Base-by-base conservation (phyloP, 495 filamentous ascomycete genomes). In the Penicillium malachiteum region DNA sequence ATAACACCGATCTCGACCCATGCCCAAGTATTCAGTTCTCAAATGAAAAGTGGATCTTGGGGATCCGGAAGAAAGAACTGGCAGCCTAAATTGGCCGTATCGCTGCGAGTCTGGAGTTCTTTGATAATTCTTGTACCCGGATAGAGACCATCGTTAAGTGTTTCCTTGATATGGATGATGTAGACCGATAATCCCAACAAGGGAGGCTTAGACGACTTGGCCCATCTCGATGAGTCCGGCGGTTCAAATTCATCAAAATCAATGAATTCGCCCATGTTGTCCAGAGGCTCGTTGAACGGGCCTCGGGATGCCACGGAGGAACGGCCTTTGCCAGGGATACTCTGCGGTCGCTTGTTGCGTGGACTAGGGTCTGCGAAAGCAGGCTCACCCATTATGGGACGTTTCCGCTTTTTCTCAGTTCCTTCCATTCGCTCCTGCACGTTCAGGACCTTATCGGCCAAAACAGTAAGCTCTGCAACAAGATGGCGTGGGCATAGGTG, bases 401-500 rank as follows among this genome's bases (percentile, higher is more conserved):
- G 50, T 21, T 52, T 44, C 4, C 41, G 51, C 51, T 45, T 54
- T 8, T 40, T 21, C 0, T 50, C 31, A 7, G 10, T 6, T 1
- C n/a, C 18, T 39, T 7, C 35, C 18, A 5, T 30, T n/a, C 31
- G 48, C 26, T 66, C 55, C 32, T 66, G 69, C 0, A 41, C 31
- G 7, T 72, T 62, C 21, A 57, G 49, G 7, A 97, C 90, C 58
- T 85, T 78, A 2, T 65, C 71, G 0, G 91, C 94, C 0, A 98
- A 78, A 0, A 76, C 80, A 43, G 73, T 78, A 62, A 98, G 75
- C 67, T 98, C 94, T 21, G 84, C 77, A 40, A 87, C 80, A 4
- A 98, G 71, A 66, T 91, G 92, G 5, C 87, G 79, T 1, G 94
- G 93, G 7, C 87, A 85, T 3, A 98, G 80, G 63, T 98, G 94